phyloP scores from a whole-genome alignment of 768 basidiomycete species.

The Rhizopogon vulgaris region DNA sequence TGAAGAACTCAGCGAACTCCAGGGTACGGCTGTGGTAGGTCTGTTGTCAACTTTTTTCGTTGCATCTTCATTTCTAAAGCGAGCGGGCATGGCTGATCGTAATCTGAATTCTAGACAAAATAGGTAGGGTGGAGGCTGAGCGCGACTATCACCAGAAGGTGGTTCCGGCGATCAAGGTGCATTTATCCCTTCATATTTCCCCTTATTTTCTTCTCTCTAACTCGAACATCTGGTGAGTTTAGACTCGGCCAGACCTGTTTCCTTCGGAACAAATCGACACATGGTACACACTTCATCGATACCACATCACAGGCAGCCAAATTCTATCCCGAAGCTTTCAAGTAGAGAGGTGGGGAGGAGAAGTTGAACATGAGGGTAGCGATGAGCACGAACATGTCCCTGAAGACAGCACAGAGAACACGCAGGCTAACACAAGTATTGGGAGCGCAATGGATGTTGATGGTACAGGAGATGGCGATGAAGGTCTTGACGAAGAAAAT shows the following conservation, averaged over 20 bases:
- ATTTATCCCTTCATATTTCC: conserved; percentile 10
- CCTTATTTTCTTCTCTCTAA: not conserved
- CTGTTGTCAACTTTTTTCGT: conserved; percentile 23
- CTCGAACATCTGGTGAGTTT: not conserved
- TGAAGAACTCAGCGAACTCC: conserved; percentile 65
- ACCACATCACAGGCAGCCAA: conserved; percentile 86
- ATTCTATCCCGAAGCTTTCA: conserved; percentile 92
- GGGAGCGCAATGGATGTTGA: conserved; percentile 29
- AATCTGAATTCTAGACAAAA: conserved; percentile 51
- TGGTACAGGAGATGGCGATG: conserved; percentile 8
- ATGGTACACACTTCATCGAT: conserved; percentile 65
- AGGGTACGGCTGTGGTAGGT: conserved; percentile 87
- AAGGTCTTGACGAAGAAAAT: conserved; percentile 26
- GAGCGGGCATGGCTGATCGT: conserved; percentile 2
- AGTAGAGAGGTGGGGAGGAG: conserved; percentile 53
- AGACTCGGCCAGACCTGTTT: conserved; percentile 76
- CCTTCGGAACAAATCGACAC: conserved; percentile 33
- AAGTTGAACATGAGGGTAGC: conserved; percentile 7
- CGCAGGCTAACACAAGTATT: conserved; percentile 7
- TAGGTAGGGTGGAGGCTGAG: conserved; percentile 82
- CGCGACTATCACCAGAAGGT: conserved; percentile 62
- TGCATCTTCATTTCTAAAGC: not conserved
- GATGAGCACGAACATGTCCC: conserved; percentile 31
- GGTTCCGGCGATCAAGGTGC: conserved; percentile 64
- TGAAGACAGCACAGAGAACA: conserved; percentile 34